These are phyloP conservation scores for Sugiyamaella floridensis DNA, from an alignment of 805 yeast genomes.

Conservation along the genomic window DNA sequence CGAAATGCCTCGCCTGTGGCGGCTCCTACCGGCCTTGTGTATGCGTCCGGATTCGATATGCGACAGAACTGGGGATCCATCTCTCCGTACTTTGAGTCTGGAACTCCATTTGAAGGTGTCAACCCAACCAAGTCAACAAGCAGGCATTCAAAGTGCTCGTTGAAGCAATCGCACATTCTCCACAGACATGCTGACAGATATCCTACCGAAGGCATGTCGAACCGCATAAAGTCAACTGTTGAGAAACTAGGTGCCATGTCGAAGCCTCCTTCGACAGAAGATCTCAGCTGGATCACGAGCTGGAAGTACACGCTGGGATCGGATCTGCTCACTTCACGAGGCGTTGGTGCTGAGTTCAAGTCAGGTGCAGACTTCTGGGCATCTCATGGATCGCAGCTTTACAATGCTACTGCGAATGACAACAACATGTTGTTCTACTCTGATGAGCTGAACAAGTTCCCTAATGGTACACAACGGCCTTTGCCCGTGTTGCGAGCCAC, in stretches of 20 bases:
- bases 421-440: conserved; percentile 21
- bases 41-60: conserved; percentile 32
- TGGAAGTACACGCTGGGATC: conserved; percentile 30
- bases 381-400: conserved; percentile 33
- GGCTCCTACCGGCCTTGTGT: conserved; percentile 32
- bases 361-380: conserved; percentile 37
- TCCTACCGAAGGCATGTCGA: conserved; percentile 42
- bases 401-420: conserved; percentile 24
- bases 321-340: conserved; percentile 32
- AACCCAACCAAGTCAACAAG: conserved; percentile 5
- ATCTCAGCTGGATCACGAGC: conserved; percentile 27
- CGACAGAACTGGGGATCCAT: conserved; percentile 36
- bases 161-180: conserved; percentile 49
- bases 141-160: conserved; percentile 43
- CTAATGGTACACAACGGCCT: conserved; percentile 29
- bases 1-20: conserved; percentile 25
- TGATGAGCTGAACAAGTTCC: conserved; percentile 23
- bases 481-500: conserved; percentile 34
- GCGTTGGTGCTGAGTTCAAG: conserved; percentile 33
- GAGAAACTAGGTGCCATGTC: conserved; percentile 26
- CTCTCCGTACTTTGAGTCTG: conserved; percentile 35
- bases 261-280: conserved; percentile 17
- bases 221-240: conserved; percentile 34
- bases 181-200: conserved; percentile 77
- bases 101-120: conserved; percentile 30